Base-by-base conservation (phyloP, 805 yeast species). In the Nakazawaea wickerhamii region DNA sequence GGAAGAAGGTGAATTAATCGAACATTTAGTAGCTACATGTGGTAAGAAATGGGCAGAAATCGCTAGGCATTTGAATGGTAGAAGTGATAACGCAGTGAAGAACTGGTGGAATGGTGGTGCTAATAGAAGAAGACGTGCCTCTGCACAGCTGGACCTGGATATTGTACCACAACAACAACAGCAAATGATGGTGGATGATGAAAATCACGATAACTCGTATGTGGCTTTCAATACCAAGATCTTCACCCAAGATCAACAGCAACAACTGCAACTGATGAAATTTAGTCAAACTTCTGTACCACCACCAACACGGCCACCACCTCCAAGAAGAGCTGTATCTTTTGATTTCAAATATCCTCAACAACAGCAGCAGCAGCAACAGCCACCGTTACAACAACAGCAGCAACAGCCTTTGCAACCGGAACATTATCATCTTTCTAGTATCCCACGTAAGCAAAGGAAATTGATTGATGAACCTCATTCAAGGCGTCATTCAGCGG, bases 71-170 rank as follows among this genome's bases (percentile, higher is more conserved):
- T 65, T 88, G 45, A 82, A 84, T 48, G 95, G 96, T 2, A 68
- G 96, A 41, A 74, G 84, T n/a, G 96, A 88, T 60, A 88, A 87
- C 59, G 89, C 95, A 17, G 86, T 87, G 53, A 87, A 87, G 58
- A 89, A 89, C 63, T 89, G 96, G 96, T 88, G 96, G 96, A 87
- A 87, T 57, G 95, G 96, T 4, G 95, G 95, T 7, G 91, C 95
- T 11, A 87, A 85, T 58, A 70, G 95, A 47, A 68, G 95, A 47
- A 73, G 93, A 54, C 66, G 88, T 49, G 70, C 71, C 22, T 59
- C 68, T 2, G 58, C 61, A 9, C 58, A 58, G 26, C 55, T 62
- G 5, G 43, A 52, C 22, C 27, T 31, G 13, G 28, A 32, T 15
- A 17, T 27, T 19, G 6, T 11, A 38, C 25, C 40, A 32, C 38